phyloP scores from a whole-genome alignment of 202 grass and related monocot species.

The Zoysia matrella region DNA sequence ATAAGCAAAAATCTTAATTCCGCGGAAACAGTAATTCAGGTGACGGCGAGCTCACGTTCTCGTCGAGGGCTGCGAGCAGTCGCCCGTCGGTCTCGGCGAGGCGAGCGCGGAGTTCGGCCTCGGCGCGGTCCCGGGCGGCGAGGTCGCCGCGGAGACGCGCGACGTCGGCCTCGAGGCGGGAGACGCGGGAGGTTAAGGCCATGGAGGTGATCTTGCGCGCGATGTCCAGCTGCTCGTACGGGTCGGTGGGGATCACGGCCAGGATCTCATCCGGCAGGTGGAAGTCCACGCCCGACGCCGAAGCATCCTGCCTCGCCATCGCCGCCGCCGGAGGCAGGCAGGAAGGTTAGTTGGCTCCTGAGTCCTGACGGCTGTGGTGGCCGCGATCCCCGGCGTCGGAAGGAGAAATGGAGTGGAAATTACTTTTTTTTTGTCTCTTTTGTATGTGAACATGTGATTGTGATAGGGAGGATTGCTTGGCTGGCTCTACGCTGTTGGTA shows the following conservation, averaged over 20 bases:
- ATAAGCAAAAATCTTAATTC: background rate
- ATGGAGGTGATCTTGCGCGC: slow-evolving; percentile 98
- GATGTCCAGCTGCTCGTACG: slow-evolving; percentile 96
- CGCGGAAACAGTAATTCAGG: background rate
- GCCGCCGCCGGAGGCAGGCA: background rate
- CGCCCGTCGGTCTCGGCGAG: slow-evolving; percentile 61
- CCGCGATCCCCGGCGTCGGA: slow-evolving; percentile 28
- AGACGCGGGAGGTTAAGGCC: slow-evolving; percentile 90
- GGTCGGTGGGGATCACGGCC: slow-evolving; percentile 87
- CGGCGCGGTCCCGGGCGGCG: slow-evolving; percentile 65
- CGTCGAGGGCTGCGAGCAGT: slow-evolving; percentile 67
- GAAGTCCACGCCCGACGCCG: slow-evolving; percentile 63
- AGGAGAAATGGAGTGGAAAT: slow-evolving; percentile 27
- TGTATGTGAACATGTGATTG: slow-evolving; percentile 14
- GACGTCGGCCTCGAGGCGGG: slow-evolving; percentile 72
- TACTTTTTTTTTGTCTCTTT: background rate
- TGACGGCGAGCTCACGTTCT: slow-evolving; percentile 58
- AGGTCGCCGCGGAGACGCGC: slow-evolving; percentile 67
- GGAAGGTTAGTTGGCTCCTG: background rate
- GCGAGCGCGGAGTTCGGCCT: slow-evolving; percentile 65
- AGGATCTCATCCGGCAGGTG: slow-evolving; percentile 95
- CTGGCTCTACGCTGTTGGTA: slow-evolving; percentile 25
- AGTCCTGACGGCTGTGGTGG: background rate
- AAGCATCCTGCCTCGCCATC: slow-evolving; percentile 49
- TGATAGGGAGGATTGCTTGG: slow-evolving; percentile 31